Evolutionary conservation across 1,284 basidiomycete genomes (phyloP).

Genomic region (Anthracocystis walkeri): DNA sequence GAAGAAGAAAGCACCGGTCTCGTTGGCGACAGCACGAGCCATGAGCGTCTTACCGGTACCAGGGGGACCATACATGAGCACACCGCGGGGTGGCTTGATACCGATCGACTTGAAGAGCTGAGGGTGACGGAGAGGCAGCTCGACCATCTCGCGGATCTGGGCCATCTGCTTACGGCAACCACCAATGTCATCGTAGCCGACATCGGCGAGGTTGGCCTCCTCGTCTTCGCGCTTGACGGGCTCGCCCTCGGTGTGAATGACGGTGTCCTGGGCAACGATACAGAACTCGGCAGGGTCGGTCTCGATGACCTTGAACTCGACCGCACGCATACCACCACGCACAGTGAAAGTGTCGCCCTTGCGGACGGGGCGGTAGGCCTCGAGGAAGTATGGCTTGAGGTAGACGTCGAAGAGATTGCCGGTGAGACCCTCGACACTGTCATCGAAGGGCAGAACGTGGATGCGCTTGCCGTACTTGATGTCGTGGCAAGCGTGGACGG

Average conservation of each 20-base stretch:
- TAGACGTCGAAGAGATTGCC: conserved; percentile 99
- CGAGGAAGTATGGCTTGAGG: conserved; percentile 99
- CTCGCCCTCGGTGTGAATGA: conserved; percentile 97
- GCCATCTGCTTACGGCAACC: conserved; percentile 99
- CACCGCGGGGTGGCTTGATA: conserved; percentile 93
- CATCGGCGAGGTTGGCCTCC: conserved; percentile 94
- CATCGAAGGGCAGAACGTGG: conserved; percentile 96
- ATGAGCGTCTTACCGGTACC: conserved; percentile 74
- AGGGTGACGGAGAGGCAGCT: conserved; percentile 95
- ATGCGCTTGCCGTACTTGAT: conserved; percentile 99
- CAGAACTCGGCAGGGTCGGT: conserved; percentile 91
- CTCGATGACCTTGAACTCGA: conserved; percentile 98
- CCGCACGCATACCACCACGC: conserved; percentile 79
- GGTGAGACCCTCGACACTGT: conserved; percentile 94
- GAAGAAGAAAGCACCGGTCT: conserved; percentile 99
- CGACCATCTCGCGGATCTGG: conserved; percentile 98
- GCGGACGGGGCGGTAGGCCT: conserved; percentile 92
- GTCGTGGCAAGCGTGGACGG: conserved; percentile 93
- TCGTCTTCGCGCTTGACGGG: conserved; percentile 99
- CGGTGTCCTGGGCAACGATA: conserved; percentile 96
- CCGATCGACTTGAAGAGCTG: conserved; percentile 99
- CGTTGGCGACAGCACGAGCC: conserved; percentile 98
- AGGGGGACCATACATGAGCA: conserved; percentile 69
- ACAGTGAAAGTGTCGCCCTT: conserved; percentile 99
- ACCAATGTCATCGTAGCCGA: conserved; percentile 99